Evolutionary conservation across 2,329 filamentous ascomycete genomes (phyloP), one percentile per base, ranked within the genome.

Genomic region (Phaeomoniella chlamydospora): DNA sequence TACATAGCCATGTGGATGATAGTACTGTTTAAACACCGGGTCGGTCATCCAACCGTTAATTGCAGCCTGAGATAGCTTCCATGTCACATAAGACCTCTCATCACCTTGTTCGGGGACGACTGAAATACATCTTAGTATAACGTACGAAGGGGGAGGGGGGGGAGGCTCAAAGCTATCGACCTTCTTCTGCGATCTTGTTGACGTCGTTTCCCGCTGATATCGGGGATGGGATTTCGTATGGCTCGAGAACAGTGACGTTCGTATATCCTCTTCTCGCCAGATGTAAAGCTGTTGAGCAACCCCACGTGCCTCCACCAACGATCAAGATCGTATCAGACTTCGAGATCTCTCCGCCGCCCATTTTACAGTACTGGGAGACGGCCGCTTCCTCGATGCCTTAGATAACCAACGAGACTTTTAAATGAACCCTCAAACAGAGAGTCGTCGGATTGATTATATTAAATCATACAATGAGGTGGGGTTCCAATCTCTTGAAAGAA

Each of bases 251-350:
- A 2, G 61, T 66, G 36, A 67, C 57, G 36, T 67, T 62, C 0
- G 57, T 58, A 43, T 66, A 65, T 4, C 63, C 62, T 3, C 48
- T 45, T 5, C 62, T 53, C 22, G 59, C 34, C 1, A 67, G 57
- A 44, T 67, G 63, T 12, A 66, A 49, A 3, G 63, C 63, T 0
- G 64, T 67, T 4, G 62, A 66, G 2, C 62, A 56, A 10, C 64
- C 62, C 39, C 62, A 59, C 4, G 61, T 62, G 31, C 62, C 62
- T 6, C 62, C 65, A 18, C 67, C 67, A n/a, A 66, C 58, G 17
- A 68, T 54, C 13, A 65, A 51, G 31, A 68, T 49, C 15, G 49
- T 36, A 4, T 29, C 26, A 15, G 18, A 31, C 29, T 40, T 40
- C 3, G 35, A 31, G 10, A 33, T n/a, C n/a, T 6, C 22, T 26